These are phyloP conservation scores for Mycena maculata DNA, from an alignment of 768 basidiomycete species.

Conservation along the genomic window DNA sequence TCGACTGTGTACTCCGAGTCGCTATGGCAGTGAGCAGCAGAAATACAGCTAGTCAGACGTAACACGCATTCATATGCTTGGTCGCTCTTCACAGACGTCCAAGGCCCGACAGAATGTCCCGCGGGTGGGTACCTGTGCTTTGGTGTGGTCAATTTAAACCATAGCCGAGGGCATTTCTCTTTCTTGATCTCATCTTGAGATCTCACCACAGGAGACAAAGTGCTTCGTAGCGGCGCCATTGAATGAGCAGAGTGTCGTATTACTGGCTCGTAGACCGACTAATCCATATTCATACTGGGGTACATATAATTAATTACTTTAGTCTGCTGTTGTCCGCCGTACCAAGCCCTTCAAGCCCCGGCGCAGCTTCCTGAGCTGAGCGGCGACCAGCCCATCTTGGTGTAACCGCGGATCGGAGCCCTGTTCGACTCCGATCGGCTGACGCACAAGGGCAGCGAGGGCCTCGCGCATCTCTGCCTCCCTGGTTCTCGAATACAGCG, in stretches of 20 bases:
- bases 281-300: slow-evolving; percentile 12
- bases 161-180: too few relatives aligned
- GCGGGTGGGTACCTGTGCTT: slow-evolving; percentile 70
- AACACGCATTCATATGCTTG: too few relatives aligned
- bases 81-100: slow-evolving; percentile 75
- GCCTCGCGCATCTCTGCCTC: slow-evolving; percentile 23
- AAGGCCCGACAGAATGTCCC: slow-evolving; percentile 80
- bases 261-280: neutral
- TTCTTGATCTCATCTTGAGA: neutral
- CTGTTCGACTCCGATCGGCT: neutral
- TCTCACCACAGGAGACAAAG: slow-evolving; percentile 1
- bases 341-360: slow-evolving; percentile 8
- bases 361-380: slow-evolving; percentile 2
- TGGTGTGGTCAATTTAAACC: too few relatives aligned
- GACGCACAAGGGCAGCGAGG: slow-evolving; percentile 21
- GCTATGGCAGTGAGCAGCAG: slow-evolving; percentile 74
- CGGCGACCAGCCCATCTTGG: neutral
- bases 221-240: slow-evolving; percentile 8
- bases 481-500: slow-evolving; percentile 9
- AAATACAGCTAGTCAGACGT: slow-evolving; percentile 78
- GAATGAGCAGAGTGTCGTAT: slow-evolving; percentile 18
- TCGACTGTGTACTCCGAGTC: slow-evolving; percentile 78
- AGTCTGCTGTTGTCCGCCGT: neutral
- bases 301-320: neutral
- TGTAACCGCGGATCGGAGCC: neutral